Base-by-base conservation (phyloP, 306 rosid genomes). In the Luffa acutangula region DNA sequence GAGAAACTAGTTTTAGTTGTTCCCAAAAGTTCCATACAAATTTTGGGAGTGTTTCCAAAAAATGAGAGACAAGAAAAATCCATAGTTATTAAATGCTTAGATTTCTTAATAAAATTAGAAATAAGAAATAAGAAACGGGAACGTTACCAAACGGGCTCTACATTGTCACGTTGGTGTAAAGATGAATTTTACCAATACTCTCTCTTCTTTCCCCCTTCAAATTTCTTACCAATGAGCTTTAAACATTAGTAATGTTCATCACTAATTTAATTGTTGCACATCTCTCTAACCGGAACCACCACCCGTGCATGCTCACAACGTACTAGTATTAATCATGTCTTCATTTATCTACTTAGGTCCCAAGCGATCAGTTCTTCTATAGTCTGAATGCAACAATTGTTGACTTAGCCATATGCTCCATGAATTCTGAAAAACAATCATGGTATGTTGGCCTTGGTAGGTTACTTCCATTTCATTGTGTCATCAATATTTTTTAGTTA, bases 371-470 rank as follows among this genome's bases (percentile, higher is more conserved):
- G 77, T 70, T 82, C 67, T 86, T 85, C 85, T 90, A 86, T 86
- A 84, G 93, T 85, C 82, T 95, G 88, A 95, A 92, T 79, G 97
- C 90, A 82, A 84, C 88, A 75, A 90, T 91, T 77, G 98, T 92
- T 80, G 98, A 96, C 79, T 91, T 95, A 83, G 96, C 97, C 21
- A 85, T 88, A 85, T 86, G 91, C 85, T 82, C 90, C 83, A 86
- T 87, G 76, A 87, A 62, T 79, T 76, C 89, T 57, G 88, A 84
- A 83, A 88, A 73, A 58, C 83, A 85, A 78, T 91, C 97, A 45
- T 90, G 89, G 90, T 89, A 93, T 86, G 84, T 90, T 82, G 98
- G 98, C 60, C 97, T 95, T 80, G 98, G 98, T 95, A 85, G 53
- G 97, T 86, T 69, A 11, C 79, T 85, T 81, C 63, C 41, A 53